A percentile compares a stretch with the other conserved stretches of the same genome.
Conservation (phyloP, 768 basidiomycete genomes). For the Auricularia sp. region DNA sequence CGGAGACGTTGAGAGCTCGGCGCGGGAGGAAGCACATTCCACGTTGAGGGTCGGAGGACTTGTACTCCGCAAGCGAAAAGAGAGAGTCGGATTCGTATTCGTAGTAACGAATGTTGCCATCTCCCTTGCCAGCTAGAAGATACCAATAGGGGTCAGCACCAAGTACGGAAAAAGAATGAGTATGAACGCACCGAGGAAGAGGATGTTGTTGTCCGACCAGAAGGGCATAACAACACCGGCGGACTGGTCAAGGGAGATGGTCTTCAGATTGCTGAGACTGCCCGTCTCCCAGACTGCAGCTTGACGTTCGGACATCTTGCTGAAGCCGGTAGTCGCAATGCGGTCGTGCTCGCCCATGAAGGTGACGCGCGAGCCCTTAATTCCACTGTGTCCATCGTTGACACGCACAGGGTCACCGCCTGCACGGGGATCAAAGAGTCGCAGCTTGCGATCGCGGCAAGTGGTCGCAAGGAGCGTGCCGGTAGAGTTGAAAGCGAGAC, state of each 20-base stretch:
- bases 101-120: slow-evolving; percentile 96
- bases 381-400: slow-evolving; percentile 81
- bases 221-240: slow-evolving; percentile 96
- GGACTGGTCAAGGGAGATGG: slow-evolving; percentile 71
- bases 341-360: slow-evolving; percentile 89
- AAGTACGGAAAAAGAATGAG: no score
- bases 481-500: slow-evolving; percentile 66
- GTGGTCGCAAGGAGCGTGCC: slow-evolving; percentile 83
- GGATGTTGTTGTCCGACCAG: slow-evolving; percentile 88
- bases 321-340: slow-evolving; percentile 92
- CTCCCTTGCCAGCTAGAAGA: slow-evolving; percentile 93
- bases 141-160: no score
- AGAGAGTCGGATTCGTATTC: slow-evolving; percentile 86
- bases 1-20: slow-evolving; percentile 74
- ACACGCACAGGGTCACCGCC: slow-evolving; percentile 71
- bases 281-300: slow-evolving; percentile 83
- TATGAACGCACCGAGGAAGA: no score
- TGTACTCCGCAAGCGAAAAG: slow-evolving; percentile 68
- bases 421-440: slow-evolving; percentile 79
- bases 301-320: slow-evolving; percentile 93
- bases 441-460: slow-evolving; percentile 83
- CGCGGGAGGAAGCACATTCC: slow-evolving; percentile 96
- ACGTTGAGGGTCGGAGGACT: slow-evolving; percentile 85
- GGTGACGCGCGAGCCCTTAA: slow-evolving; percentile 79
- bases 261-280: slow-evolving; percentile 65